phyloP scores from a whole-genome alignment of 2,329 filamentous ascomycete species.

The Colletotrichum sidae region DNA sequence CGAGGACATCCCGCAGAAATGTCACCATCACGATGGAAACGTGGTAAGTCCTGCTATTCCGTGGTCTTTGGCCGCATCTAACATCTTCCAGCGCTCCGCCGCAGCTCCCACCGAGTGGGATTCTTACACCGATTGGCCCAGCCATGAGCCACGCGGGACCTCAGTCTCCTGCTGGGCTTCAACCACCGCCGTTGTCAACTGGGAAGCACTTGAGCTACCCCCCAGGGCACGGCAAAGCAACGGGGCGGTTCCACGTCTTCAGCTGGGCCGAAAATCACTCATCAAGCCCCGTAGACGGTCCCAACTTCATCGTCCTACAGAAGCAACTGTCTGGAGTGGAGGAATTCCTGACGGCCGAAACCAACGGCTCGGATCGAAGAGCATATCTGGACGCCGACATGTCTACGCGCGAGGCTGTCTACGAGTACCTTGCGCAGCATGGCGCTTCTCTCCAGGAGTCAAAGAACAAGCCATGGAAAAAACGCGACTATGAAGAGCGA shows the following conservation, averaged over 20 bases:
- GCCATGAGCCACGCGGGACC: background rate
- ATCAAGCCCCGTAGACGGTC: constrained; percentile 19
- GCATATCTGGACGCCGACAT: constrained; percentile 27
- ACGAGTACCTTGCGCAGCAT: constrained; percentile 38
- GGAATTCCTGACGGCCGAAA: constrained; percentile 29
- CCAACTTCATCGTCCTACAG: constrained; percentile 32
- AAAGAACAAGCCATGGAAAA: constrained; percentile 28
- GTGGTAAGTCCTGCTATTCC: constrained; percentile 11
- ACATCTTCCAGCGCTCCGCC: constrained; percentile 21
- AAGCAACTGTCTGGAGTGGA: constrained; percentile 29
- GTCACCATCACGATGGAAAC: constrained; percentile 39
- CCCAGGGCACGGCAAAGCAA: constrained; percentile 12
- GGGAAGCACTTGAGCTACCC: constrained; percentile 25
- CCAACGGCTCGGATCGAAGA: constrained; percentile 25
- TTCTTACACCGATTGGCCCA: constrained; percentile 17
- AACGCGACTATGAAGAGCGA: constrained; percentile 47
- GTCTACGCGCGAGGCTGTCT: constrained; percentile 44
- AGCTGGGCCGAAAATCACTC: constrained; percentile 23
- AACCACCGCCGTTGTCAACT: constrained; percentile 4
- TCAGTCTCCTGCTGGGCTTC: background rate
- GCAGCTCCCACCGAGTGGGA: constrained; percentile 30
- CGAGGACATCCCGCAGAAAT: constrained; percentile 38
- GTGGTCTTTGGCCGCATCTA: background rate
- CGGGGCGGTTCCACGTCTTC: constrained; percentile 35
- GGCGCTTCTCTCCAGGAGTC: constrained; percentile 7